Conservation (phyloP, 495 filamentous ascomycete species). For the Aspergillus saccharolyticus region DNA sequence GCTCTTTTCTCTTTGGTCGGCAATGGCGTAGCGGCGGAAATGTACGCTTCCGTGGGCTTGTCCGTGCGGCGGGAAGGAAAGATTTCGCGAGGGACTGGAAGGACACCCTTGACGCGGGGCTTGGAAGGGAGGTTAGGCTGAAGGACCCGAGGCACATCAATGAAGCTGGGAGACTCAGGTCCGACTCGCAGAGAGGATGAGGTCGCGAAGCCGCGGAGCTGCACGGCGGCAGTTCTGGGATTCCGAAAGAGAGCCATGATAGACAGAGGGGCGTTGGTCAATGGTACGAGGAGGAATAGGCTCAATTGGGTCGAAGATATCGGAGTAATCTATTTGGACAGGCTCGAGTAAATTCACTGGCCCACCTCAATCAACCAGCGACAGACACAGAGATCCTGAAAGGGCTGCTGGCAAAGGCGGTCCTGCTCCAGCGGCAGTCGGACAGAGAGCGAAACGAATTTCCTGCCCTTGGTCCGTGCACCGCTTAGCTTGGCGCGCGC, state of each 20-base stretch:
- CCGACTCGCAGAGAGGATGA: conserved; percentile 37
- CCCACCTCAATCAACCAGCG: conserved; percentile 9
- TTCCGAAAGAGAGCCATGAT: conserved; percentile 40
- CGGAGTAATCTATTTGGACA: background rate
- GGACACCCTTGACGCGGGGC: conserved; percentile 59
- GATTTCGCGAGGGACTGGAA: conserved; percentile 64
- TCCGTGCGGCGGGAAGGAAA: conserved; percentile 48
- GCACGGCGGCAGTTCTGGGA: conserved; percentile 40
- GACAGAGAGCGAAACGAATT: conserved; percentile 43
- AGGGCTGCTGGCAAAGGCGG: conserved; percentile 13
- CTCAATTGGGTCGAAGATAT: background rate
- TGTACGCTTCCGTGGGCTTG: conserved; percentile 51
- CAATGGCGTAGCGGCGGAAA: conserved; percentile 39
- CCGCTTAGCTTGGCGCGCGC: conserved; percentile 31
- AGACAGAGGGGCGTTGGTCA: conserved; percentile 4
- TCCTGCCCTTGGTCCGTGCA: conserved; percentile 39
- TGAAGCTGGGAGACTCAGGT: conserved; percentile 70
- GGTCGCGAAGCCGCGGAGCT: conserved; percentile 42
- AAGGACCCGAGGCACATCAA: conserved; percentile 56
- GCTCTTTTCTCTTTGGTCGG: conserved; percentile 28
- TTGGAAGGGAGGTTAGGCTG: conserved; percentile 44
- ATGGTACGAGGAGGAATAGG: background rate
- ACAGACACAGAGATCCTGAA: background rate
- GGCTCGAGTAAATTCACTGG: background rate
- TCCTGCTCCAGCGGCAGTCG: conserved; percentile 20